Evolutionary conservation across 352 stramenopile species (phyloP).

Genomic region (Globisporangium nunn): DNA sequence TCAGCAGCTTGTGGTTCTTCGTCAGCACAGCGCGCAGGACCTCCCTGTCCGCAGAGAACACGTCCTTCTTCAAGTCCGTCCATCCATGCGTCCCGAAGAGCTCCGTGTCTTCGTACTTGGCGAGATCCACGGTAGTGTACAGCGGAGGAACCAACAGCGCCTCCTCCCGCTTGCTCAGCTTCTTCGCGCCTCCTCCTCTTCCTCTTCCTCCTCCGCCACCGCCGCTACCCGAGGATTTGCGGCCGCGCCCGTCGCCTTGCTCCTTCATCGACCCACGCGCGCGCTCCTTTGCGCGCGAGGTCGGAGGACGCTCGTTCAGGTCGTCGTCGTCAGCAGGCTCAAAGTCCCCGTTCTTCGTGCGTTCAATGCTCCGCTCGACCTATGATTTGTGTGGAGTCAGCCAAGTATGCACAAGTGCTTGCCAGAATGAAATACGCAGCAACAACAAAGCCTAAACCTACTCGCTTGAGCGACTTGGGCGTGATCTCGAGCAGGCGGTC

Average conservation of each 20-base stretch:
- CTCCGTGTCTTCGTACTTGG: constrained; percentile 55
- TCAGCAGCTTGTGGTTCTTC: constrained; percentile 62
- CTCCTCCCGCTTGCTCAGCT: constrained; percentile 26
- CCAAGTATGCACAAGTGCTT: background rate
- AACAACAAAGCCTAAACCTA: constrained; percentile 12
- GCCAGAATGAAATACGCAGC: background rate
- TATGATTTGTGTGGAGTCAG: background rate
- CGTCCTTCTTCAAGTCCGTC: constrained; percentile 32
- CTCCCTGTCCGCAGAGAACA: constrained; percentile 45
- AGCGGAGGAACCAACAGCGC: constrained; percentile 43
- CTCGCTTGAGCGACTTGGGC: constrained; percentile 46
- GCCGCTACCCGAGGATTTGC: background rate
- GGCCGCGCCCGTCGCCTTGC: constrained; percentile 1
- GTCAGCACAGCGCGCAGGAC: constrained; percentile 65
- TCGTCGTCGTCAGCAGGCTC: constrained; percentile 27
- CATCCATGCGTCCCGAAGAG: constrained; percentile 40
- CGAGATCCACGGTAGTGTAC: constrained; percentile 33
- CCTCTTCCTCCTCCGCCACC: constrained; percentile 3
- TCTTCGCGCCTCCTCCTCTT: constrained; percentile 8
- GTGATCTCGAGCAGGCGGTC: constrained; percentile 45
- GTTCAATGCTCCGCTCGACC: constrained; percentile 29
- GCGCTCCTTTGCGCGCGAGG: constrained; percentile 21
- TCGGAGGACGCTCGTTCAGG: constrained; percentile 47
- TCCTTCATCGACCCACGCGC: constrained; percentile 2
- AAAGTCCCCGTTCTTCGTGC: constrained; percentile 22